Conservation (phyloP, 2,329 filamentous ascomycete genomes). For the Elsinoe batatas region DNA sequence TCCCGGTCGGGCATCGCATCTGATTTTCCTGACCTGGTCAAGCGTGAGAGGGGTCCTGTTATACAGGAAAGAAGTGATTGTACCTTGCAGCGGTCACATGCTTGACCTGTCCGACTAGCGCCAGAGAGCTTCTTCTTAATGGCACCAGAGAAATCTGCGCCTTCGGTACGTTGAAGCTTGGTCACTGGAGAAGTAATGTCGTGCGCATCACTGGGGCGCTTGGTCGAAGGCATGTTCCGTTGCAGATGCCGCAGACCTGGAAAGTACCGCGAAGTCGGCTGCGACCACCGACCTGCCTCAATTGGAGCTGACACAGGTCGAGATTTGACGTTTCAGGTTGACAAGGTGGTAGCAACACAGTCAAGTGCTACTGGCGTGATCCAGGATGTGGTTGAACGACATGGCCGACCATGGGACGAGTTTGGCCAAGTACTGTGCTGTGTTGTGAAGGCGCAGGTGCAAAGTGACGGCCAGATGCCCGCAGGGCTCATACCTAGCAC, state of each 20-base stretch:
- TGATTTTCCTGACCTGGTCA: slow-evolving; percentile 67
- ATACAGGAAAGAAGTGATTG: slow-evolving; percentile 21
- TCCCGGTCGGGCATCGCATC: slow-evolving; percentile 69
- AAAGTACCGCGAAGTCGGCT: slow-evolving; percentile 15
- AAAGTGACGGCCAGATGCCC: background rate
- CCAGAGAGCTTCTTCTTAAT: slow-evolving; percentile 42
- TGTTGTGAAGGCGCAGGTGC: background rate
- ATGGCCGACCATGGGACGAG: background rate
- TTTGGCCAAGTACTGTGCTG: background rate
- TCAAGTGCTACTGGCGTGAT: background rate
- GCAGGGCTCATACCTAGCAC: background rate
- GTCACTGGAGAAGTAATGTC: slow-evolving; percentile 17
- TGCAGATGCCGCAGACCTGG: slow-evolving; percentile 17
- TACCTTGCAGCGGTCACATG: slow-evolving; percentile 82
- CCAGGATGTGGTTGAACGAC: background rate
- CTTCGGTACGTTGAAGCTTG: slow-evolving; percentile 22
- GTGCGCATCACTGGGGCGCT: slow-evolving; percentile 20
- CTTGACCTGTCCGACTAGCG: slow-evolving; percentile 63
- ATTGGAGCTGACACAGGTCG: slow-evolving; percentile 4
- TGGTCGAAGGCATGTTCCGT: slow-evolving; percentile 18
- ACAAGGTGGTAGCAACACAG: background rate
- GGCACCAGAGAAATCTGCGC: slow-evolving; percentile 32
- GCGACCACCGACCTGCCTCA: slow-evolving; percentile 8
- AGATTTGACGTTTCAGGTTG: background rate
- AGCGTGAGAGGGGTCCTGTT: background rate